A percentile compares a stretch with the other conserved stretches of the same genome.
Conservation (phyloP, 176 grass and related monocot genomes). For the Puya raimondii region DNA sequence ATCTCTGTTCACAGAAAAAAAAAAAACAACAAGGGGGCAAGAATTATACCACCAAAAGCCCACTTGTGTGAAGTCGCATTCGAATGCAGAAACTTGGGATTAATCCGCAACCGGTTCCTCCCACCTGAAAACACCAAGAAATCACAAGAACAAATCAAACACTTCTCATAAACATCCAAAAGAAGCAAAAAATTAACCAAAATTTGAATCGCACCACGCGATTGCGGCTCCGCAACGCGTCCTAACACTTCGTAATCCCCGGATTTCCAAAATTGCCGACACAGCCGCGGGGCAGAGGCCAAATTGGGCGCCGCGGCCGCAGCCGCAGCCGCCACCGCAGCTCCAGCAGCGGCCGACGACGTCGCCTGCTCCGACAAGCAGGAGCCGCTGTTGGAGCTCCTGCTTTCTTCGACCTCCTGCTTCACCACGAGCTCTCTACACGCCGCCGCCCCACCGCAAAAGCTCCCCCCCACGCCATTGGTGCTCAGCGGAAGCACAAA, state of each 20-base stretch:
- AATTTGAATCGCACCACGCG: constrained; percentile 13
- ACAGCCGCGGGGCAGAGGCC: constrained; percentile 28
- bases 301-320: constrained; percentile 18
- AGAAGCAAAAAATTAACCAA: not conserved
- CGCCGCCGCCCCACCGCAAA: constrained; percentile 30
- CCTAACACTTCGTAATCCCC: constrained; percentile 67
- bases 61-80: constrained; percentile 56
- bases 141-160: constrained; percentile 6
- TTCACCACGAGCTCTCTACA: constrained; percentile 18
- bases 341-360: constrained; percentile 16
- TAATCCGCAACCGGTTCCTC: constrained; percentile 35
- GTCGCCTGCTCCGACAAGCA: constrained; percentile 44
- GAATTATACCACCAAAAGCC: constrained; percentile 43
- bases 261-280: constrained; percentile 94
- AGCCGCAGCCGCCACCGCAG: constrained; percentile 23
- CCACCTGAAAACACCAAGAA: constrained; percentile 23
- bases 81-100: constrained; percentile 45
- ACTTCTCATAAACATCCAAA: constrained; percentile 7
- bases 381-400: constrained; percentile 17
- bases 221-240: not conserved
- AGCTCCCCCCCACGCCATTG: not conserved
- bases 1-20: not conserved
- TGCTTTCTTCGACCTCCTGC: not conserved
- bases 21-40: not conserved
- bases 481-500: not conserved